A percentile compares a stretch with the other conserved stretches of the same genome.
Evolutionary conservation across 495 filamentous ascomycete species (phyloP).

Genomic region (Chaetomium fimeti): DNA sequence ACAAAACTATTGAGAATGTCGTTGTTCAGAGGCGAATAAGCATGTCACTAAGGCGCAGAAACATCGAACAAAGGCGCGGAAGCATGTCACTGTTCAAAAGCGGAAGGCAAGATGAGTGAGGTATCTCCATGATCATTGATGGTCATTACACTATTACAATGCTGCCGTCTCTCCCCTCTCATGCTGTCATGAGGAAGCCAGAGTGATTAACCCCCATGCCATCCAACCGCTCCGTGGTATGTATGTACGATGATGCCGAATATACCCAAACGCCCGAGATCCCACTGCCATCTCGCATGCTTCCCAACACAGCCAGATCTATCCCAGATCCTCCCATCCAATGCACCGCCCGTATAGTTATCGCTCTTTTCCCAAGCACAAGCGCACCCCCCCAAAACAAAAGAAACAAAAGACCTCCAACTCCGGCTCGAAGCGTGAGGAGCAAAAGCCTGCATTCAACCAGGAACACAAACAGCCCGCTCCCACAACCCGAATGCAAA

Average conservation of each 20-base stretch:
- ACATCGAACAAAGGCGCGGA: no score
- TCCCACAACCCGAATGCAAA: conserved; percentile 8
- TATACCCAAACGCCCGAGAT: not conserved
- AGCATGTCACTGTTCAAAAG: not conserved
- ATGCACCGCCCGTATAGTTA: conserved; percentile 10
- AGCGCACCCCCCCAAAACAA: not conserved
- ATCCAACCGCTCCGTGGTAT: not conserved
- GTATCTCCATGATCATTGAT: conserved; percentile 8
- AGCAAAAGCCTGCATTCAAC: not conserved
- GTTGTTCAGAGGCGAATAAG: no score
- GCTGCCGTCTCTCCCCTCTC: not conserved
- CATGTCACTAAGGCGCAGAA: no score
- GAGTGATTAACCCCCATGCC: not conserved
- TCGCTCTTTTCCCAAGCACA: not conserved
- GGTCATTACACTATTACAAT: conserved; percentile 9
- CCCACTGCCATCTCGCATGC: not conserved
- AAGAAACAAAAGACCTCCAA: not conserved
- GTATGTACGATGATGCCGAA: conserved; percentile 1
- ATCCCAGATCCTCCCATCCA: conserved; percentile 10
- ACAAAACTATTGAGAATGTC: no score
- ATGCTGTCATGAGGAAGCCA: not conserved
- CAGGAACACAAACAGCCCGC: conserved; percentile 2
- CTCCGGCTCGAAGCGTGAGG: not conserved
- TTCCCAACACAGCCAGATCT: not conserved
- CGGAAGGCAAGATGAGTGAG: not conserved